Evolutionary conservation across 2,329 filamentous ascomycete genomes (phyloP).

Genomic region (Grosmannia clavigera): DNA sequence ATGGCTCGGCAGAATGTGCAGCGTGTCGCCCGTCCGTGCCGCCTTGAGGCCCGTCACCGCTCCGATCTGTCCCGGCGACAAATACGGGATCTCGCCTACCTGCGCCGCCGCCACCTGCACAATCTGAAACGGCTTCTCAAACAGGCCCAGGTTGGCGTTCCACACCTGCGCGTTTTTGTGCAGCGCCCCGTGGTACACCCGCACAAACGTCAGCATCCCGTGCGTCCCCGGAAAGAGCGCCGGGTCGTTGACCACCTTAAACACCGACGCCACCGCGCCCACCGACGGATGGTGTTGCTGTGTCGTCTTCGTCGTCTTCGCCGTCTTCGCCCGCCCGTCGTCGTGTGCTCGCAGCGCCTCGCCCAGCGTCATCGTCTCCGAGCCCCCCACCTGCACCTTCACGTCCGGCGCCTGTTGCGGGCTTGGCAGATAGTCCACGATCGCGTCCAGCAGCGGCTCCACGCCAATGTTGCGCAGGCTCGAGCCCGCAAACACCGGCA

Average conservation of each 20-base stretch:
- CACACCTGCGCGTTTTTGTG: conserved; percentile 63
- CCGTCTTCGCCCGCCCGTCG: background rate
- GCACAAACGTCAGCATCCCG: conserved; percentile 81
- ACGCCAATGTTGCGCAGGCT: conserved; percentile 93
- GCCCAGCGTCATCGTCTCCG: conserved; percentile 33
- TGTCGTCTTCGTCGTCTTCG: conserved; percentile 11
- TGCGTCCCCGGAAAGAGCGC: conserved; percentile 36
- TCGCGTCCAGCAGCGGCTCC: conserved; percentile 77
- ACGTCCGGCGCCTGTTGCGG: conserved; percentile 33
- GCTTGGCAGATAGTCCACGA: conserved; percentile 76
- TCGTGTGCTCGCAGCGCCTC: conserved; percentile 24
- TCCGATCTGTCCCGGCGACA: conserved; percentile 82
- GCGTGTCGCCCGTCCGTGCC: conserved; percentile 85
- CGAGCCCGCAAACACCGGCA: conserved; percentile 81
- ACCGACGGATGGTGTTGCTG: conserved; percentile 15
- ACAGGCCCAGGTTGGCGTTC: conserved; percentile 74
- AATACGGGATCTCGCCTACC: conserved; percentile 68
- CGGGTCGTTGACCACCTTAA: conserved; percentile 88
- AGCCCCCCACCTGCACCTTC: conserved; percentile 23
- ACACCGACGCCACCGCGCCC: conserved; percentile 53
- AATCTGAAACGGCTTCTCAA: conserved; percentile 68
- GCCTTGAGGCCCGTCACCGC: conserved; percentile 83
- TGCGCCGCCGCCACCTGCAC: conserved; percentile 85
- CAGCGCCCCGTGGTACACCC: conserved; percentile 78
- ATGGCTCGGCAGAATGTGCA: conserved; percentile 57